phyloP scores from a whole-genome alignment of 352 stramenopile species.

The Phytophthora crassamura region DNA sequence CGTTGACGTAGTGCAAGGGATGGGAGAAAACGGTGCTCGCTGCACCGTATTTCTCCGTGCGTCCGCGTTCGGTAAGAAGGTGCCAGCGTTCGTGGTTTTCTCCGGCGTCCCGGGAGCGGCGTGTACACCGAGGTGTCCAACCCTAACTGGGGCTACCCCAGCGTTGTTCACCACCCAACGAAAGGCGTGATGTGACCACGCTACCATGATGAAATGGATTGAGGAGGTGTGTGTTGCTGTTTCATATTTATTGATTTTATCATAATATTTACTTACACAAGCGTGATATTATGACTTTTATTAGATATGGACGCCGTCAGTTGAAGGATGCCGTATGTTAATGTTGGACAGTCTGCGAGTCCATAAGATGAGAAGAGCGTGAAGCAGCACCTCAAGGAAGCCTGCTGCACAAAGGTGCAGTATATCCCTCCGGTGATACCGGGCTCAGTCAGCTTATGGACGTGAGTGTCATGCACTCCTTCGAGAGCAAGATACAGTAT shows the following conservation, averaged over 20 bases:
- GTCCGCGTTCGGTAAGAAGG: constrained; percentile 2
- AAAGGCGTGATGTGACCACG: constrained; percentile 4
- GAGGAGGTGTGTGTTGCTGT: constrained; percentile 1
- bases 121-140: constrained; percentile 2
- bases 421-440: constrained; percentile 13
- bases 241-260: not conserved
- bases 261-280: no score
- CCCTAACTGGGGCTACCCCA: constrained; percentile 1
- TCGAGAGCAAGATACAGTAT: constrained; percentile 15
- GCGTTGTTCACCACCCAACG: constrained; percentile 4
- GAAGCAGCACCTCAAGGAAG: constrained; percentile 7
- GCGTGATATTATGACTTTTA: not conserved
- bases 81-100: constrained; percentile 3
- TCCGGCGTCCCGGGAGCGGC: not conserved
- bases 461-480: constrained; percentile 13
- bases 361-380: constrained; percentile 5
- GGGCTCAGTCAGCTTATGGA: constrained; percentile 22
- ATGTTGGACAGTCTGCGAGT: constrained; percentile 1
- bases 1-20: constrained; percentile 10
- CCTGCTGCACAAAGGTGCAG: constrained; percentile 10
- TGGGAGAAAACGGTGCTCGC: not conserved
- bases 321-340: not conserved
- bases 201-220: constrained; percentile 13
- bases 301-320: constrained; percentile 8
- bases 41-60: constrained; percentile 13